Percentiles rank a stretch among this genome's conserved stretches.
These are phyloP conservation scores for Blastocystis sp. DNA, from an alignment of 352 stramenopile species.

Conservation along the genomic window DNA sequence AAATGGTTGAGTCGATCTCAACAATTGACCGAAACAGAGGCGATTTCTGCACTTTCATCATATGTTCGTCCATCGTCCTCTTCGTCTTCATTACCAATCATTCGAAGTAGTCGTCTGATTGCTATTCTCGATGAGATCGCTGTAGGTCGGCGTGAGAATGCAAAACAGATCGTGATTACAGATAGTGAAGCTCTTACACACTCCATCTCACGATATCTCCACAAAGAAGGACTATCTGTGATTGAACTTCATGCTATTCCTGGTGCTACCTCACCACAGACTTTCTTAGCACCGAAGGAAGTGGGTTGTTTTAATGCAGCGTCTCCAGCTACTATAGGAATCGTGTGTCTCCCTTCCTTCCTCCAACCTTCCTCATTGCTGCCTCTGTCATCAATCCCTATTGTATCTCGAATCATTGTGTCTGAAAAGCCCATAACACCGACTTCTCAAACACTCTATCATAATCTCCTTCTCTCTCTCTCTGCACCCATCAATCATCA, in stretches of 20 bases:
- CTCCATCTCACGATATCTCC: neutral
- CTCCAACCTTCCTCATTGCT: neutral
- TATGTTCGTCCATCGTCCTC: neutral
- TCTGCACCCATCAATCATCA: neutral
- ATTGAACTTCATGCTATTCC: neutral
- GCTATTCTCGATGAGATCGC: neutral
- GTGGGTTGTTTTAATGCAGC: neutral
- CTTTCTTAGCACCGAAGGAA: neutral
- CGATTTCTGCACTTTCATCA: neutral
- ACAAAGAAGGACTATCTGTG: neutral
- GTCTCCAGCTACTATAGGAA: neutral
- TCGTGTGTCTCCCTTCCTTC: conserved; percentile 24
- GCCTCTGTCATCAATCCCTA: neutral
- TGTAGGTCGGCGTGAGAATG: neutral
- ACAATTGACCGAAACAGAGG: neutral
- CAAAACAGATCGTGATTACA: conserved; percentile 22
- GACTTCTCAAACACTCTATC: neutral
- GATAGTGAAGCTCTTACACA: neutral
- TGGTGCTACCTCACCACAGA: neutral
- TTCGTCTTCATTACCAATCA: neutral
- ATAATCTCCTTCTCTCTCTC: conserved; percentile 46
- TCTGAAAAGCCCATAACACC: neutral
- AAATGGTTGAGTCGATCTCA: conserved; percentile 4
- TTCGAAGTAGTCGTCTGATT: conserved; percentile 11
- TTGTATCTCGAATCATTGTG: neutral